Percentiles rank a stretch among this genome's conserved stretches.
These are phyloP conservation scores for Iodosphaeria phyllophila DNA, from an alignment of 2,329 filamentous ascomycete species.

Conservation along the genomic window DNA sequence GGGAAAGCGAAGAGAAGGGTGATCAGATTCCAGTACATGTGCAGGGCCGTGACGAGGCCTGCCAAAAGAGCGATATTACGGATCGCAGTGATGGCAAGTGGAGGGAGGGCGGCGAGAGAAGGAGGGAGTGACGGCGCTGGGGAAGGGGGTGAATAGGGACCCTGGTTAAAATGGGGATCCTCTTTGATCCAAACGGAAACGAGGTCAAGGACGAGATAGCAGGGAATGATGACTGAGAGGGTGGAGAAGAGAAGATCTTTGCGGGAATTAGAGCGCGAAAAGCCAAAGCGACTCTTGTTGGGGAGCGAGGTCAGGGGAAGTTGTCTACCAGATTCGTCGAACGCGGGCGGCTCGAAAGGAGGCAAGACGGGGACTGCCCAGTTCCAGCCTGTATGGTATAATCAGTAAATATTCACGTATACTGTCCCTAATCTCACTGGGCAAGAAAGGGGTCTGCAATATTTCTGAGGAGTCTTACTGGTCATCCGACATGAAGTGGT, in stretches of 20 bases:
- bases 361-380: conserved; percentile 28
- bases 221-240: conserved; percentile 25
- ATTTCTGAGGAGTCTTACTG: conserved; percentile 19
- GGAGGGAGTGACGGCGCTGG: conserved; percentile 22
- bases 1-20: conserved; percentile 36
- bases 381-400: conserved; percentile 30
- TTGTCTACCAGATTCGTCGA: conserved; percentile 17
- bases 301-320: conserved; percentile 20
- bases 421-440: too few relatives aligned
- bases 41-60: conserved; percentile 40
- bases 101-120: conserved; percentile 22
- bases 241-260: conserved; percentile 24
- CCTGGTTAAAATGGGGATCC: conserved; percentile 60
- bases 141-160: too few relatives aligned
- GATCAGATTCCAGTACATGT: conserved; percentile 37
- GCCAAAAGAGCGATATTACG: conserved; percentile 36
- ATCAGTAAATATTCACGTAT: neutral
- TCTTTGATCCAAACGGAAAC: conserved; percentile 49
- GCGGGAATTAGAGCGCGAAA: conserved; percentile 21
- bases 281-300: conserved; percentile 24
- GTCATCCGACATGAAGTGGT: conserved; percentile 32
- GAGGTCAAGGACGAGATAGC: conserved; percentile 52
- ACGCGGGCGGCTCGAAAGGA: conserved; percentile 19
- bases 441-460: too few relatives aligned
- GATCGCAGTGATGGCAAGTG: conserved; percentile 28